phyloP scores from a whole-genome alignment of 768 basidiomycete genomes.

The Hirschioporus abietinus region DNA sequence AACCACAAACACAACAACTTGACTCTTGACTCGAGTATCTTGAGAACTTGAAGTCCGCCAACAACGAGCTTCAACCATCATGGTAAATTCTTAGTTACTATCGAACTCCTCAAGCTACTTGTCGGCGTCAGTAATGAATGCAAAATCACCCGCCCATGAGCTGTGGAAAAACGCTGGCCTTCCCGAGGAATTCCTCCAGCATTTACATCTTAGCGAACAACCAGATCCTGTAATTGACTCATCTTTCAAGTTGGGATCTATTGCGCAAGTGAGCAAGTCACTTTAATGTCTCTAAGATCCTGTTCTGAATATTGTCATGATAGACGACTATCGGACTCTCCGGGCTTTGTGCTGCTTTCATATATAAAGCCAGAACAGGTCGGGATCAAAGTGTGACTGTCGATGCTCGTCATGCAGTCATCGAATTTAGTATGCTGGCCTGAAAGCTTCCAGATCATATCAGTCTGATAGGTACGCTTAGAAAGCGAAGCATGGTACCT shows the following conservation, averaged over 20 bases:
- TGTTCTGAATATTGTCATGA: not conserved
- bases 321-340: constrained; percentile 46
- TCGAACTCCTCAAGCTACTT: no score
- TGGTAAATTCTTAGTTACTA: no score
- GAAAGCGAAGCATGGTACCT: constrained; percentile 50
- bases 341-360: constrained; percentile 46
- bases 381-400: constrained; percentile 43
- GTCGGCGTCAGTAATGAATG: not conserved
- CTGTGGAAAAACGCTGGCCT: constrained; percentile 40
- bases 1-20: no score
- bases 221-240: constrained; percentile 44
- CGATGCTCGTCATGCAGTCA: constrained; percentile 49
- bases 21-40: no score
- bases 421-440: constrained; percentile 44
- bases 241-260: constrained; percentile 47
- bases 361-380: constrained; percentile 43
- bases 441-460: not conserved
- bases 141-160: not conserved
- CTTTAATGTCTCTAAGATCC: constrained; percentile 7
- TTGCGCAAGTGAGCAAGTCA: constrained; percentile 39
- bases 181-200: constrained; percentile 29
- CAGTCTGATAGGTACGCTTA: constrained; percentile 16
- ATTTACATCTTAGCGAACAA: constrained; percentile 31
- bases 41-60: no score
- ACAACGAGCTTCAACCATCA: no score